Conservation (phyloP, 192 early-diverging fungal genomes). For the Martensiomyces pterosporus region DNA sequence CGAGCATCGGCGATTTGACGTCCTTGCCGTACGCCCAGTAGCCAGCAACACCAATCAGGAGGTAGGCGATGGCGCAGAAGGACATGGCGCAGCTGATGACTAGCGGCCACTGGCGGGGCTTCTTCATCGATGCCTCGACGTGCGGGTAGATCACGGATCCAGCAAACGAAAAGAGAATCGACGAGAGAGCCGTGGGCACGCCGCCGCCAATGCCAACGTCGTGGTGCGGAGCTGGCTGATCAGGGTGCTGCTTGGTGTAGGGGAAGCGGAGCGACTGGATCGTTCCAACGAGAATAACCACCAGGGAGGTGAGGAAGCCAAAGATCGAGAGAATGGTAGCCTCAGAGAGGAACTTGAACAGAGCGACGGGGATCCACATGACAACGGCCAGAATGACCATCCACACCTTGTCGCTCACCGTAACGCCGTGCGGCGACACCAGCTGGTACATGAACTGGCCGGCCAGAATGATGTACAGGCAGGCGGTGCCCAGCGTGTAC, state of each 20-base stretch:
- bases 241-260: constrained; percentile 34
- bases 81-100: constrained; percentile 57
- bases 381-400: constrained; percentile 54
- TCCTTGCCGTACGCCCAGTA: constrained; percentile 67
- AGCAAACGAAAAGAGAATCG: constrained; percentile 66
- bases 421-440: constrained; percentile 32
- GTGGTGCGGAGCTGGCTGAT: constrained; percentile 14
- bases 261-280: constrained; percentile 46
- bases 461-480: constrained; percentile 64
- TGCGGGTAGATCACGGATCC: constrained; percentile 80
- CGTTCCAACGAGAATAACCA: constrained; percentile 62
- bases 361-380: constrained; percentile 63
- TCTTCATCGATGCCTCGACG: constrained; percentile 68
- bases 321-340: constrained; percentile 64
- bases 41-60: constrained; percentile 61
- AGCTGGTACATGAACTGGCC: constrained; percentile 64
- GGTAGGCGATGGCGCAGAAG: constrained; percentile 61
- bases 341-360: constrained; percentile 73
- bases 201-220: constrained; percentile 33
- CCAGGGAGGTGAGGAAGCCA: constrained; percentile 63
- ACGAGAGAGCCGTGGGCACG: constrained; percentile 62
- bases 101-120: constrained; percentile 64
- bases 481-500: constrained; percentile 62
- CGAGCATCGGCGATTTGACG: constrained; percentile 61
- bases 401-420: constrained; percentile 49